A percentile compares a stretch with the other conserved stretches of the same genome.
These are phyloP conservation scores for Cutaneotrichosporon mucoides DNA, from an alignment of 1,284 basidiomycete genomes.

Conservation along the genomic window DNA sequence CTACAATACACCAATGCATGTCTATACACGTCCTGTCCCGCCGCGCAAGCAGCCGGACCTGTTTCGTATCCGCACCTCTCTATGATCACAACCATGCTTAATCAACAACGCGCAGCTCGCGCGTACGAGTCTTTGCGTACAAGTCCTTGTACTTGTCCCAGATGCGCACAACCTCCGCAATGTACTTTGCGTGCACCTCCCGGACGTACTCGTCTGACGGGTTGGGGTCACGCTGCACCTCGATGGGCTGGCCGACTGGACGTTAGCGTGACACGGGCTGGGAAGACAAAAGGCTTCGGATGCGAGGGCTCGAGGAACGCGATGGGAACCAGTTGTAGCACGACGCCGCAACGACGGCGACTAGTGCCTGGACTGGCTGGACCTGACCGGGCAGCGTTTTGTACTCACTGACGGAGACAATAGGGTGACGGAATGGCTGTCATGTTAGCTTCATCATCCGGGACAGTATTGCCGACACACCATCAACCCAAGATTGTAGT, in stretches of 20 bases:
- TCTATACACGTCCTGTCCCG: not conserved
- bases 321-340: too few relatives aligned
- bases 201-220: conserved; percentile 77
- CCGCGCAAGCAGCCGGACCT: too few relatives aligned
- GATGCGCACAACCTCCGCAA: conserved; percentile 84
- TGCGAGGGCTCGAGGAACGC: too few relatives aligned
- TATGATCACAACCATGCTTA: conserved; percentile 9
- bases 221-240: conserved; percentile 64
- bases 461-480: too few relatives aligned
- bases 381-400: too few relatives aligned
- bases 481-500: conserved; percentile 60
- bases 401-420: conserved; percentile 85
- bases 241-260: conserved; percentile 8
- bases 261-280: not conserved
- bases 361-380: not conserved
- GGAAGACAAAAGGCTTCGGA: not conserved
- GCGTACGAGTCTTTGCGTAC: conserved; percentile 48
- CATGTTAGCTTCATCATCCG: too few relatives aligned
- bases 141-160: conserved; percentile 84
- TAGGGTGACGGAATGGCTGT: conserved; percentile 80
- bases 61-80: too few relatives aligned
- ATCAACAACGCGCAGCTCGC: conserved; percentile 47
- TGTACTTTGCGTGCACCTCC: conserved; percentile 78
- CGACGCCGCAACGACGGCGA: too few relatives aligned
- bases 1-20: conserved; percentile 3